Evolutionary conservation across 768 basidiomycete genomes (phyloP).

Genomic region (Podaxis carcinomalis): DNA sequence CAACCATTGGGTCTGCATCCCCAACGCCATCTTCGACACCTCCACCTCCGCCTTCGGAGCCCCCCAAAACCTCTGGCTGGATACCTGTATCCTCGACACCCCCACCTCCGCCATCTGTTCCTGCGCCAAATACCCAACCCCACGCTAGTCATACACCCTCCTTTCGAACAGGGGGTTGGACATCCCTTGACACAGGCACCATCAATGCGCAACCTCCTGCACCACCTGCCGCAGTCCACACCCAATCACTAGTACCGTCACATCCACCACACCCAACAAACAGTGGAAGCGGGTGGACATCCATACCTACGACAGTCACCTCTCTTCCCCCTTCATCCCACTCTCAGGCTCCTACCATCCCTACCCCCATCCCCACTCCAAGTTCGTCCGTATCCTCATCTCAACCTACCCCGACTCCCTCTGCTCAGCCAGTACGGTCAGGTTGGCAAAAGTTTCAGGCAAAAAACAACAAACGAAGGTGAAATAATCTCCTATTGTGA

Average conservation of each 20-base stretch:
- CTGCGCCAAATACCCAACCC: background rate
- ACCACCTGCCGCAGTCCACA: constrained; percentile 12
- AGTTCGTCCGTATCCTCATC: background rate
- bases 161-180: constrained; percentile 65
- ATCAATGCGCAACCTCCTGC: constrained; percentile 22
- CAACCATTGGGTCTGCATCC: constrained; percentile 33
- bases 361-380: background rate
- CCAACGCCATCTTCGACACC: constrained; percentile 6
- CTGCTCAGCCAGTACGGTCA: constrained; percentile 32
- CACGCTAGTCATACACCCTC: constrained; percentile 30
- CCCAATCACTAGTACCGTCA: constrained; percentile 21
- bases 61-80: constrained; percentile 11
- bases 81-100: constrained; percentile 12
- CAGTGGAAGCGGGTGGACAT: constrained; percentile 11
- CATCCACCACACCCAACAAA: constrained; percentile 16
- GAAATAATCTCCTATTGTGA: constrained; percentile 10
- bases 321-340: constrained; percentile 7
- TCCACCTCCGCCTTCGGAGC: constrained; percentile 15
- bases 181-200: constrained; percentile 53
- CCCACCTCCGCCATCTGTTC: constrained; percentile 13
- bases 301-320: constrained; percentile 19
- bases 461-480: constrained; percentile 30
- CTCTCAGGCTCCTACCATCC: background rate
- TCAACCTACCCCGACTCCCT: constrained; percentile 12
- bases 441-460: constrained; percentile 58